Evolutionary conservation across 352 stramenopile species (phyloP), one percentile per base, ranked within the genome.

Genomic region (Phytophthora meadii): DNA sequence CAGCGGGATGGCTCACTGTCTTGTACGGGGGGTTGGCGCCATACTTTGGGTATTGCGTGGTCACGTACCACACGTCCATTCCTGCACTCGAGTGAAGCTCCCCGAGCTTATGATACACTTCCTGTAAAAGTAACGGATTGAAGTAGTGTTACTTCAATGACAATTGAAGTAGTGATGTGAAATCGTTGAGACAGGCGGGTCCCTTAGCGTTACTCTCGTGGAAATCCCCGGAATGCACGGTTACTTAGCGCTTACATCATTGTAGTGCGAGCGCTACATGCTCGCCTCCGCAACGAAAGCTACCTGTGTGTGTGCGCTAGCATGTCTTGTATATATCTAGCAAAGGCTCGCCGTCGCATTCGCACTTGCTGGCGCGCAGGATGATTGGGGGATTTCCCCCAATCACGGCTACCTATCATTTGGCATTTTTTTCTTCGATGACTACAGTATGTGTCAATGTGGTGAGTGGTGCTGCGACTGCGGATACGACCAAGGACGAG

Each of bases 61-160:
- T 78, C 19, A 83, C 84, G 61, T 77, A 82, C 73, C 84, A 86
- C 40, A 94, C 86, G 72, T 94, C 86, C 84, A 94, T 94, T 10
- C 6, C 17, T 34, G 30, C 19, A 27, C 37, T 17, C 37, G 37
- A 44, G 17, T 11, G 19, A 28, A 59, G 40, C 50, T 46, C 17
- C 34, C 19, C 34, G 12, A 48, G 51, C 39, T 42, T 51, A 53
- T 60, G 57, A 62, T 67, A 59, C 25, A 42, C 17, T 24, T 49
- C 10, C 4, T 42, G 37, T 10, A 22, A 22, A 22, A 52, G 59
- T 55, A 46, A 47, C 39, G 30, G 9, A 30, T 47, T 55, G 36
- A 68, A 62, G 30, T 54, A 10, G 2, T 1, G 9, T 19, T 52
- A 36, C 30, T 36, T 36, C 30, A 14, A 0, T 0, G 0, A 12